phyloP scores from a whole-genome alignment of 129 eudicot species.

The Centella asiatica region DNA sequence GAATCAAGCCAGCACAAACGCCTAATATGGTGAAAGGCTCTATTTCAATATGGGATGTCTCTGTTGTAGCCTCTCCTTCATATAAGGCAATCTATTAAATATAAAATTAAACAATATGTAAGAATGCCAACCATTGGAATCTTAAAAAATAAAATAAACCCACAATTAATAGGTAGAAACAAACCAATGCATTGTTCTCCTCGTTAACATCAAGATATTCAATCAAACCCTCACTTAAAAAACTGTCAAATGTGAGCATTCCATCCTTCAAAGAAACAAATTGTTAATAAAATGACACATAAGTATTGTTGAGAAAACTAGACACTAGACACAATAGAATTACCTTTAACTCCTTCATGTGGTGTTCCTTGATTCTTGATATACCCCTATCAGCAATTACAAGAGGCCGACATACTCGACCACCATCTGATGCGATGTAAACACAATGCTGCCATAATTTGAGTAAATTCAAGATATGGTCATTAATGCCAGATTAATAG shows the following conservation, averaged over 20 bases:
- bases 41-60: conserved; percentile 90
- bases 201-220: conserved; percentile 99
- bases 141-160: too few species aligned
- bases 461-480: background rate
- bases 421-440: conserved; percentile 96
- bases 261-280: conserved; percentile 41
- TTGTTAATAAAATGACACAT: background rate
- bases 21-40: conserved; percentile 95
- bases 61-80: conserved; percentile 67
- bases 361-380: conserved; percentile 83
- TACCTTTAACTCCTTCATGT: conserved; percentile 59
- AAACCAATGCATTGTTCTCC: conserved; percentile 80
- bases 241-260: conserved; percentile 72
- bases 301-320: background rate
- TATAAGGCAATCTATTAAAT: conserved; percentile 2
- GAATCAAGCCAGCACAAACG: conserved; percentile 84
- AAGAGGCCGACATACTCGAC: conserved; percentile 98
- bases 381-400: conserved; percentile 94
- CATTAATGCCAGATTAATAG: background rate
- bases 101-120: background rate
- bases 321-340: background rate
- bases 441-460: conserved; percentile 61
- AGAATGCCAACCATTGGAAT: background rate
- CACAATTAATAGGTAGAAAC: background rate
- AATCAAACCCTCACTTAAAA: conserved; percentile 74